A percentile compares a stretch with the other conserved stretches of the same genome.
Conservation (phyloP, 1,284 basidiomycete species). For the Microbotryomycetes sp. region DNA sequence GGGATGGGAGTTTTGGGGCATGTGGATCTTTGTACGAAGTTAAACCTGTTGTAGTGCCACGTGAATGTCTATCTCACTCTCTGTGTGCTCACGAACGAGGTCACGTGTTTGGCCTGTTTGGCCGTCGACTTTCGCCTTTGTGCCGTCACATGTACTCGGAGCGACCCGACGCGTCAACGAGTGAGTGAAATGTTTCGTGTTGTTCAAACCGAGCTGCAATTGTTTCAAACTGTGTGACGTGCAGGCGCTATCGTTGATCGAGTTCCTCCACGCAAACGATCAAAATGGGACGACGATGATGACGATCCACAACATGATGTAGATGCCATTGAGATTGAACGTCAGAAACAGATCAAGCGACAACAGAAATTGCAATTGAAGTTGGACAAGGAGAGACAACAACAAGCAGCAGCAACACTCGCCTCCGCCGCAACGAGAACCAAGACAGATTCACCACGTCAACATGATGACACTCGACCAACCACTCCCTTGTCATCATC, state of each 20-base stretch:
- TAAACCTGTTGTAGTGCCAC: not conserved
- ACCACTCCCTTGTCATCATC: not conserved
- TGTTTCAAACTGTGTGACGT: too few species aligned
- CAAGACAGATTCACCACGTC: too few species aligned
- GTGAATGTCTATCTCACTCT: not conserved
- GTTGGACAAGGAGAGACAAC: constrained; percentile 13
- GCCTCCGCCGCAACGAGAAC: not conserved
- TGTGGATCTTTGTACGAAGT: too few species aligned
- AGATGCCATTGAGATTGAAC: constrained; percentile 1
- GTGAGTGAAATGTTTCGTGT: too few species aligned
- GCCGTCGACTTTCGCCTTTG: too few species aligned
- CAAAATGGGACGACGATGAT: constrained; percentile 32
- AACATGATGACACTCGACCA: too few species aligned
- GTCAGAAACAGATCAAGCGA: constrained; percentile 22
- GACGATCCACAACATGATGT: constrained; percentile 21
- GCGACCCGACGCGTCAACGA: too few species aligned
- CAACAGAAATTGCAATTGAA: constrained; percentile 16
- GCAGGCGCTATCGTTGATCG: too few species aligned
- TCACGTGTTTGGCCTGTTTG: too few species aligned
- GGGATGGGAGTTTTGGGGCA: not conserved
- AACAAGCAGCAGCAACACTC: not conserved
- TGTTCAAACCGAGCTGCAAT: too few species aligned
- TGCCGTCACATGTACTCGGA: too few species aligned
- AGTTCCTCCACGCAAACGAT: constrained; percentile 28
- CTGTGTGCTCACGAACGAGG: not conserved